phyloP scores from a whole-genome alignment of 1,284 basidiomycete genomes.

The Boletus smithii region DNA sequence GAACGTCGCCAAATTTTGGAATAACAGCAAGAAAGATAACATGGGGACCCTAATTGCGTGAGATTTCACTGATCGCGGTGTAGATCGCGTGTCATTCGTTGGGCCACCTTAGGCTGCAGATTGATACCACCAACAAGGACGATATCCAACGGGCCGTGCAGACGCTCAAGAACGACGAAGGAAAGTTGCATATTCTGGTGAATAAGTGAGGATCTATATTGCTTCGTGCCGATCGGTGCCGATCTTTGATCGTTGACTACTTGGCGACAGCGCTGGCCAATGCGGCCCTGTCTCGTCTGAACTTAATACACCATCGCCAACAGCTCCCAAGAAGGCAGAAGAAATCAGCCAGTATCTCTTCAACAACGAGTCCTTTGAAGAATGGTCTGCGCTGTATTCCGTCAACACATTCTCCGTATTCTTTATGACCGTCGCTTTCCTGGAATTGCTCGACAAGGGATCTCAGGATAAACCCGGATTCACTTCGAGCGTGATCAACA shows the following conservation, averaged over 20 bases:
- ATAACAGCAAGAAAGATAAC: constrained; percentile 35
- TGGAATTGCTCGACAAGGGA: constrained; percentile 70
- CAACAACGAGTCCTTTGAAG: constrained; percentile 58
- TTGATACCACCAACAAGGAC: constrained; percentile 69
- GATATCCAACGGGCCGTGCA: constrained; percentile 59
- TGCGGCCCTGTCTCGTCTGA: constrained; percentile 59
- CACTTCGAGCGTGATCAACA: constrained; percentile 68
- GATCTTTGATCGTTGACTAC: constrained; percentile 4
- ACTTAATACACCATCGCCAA: constrained; percentile 51
- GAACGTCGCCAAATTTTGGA: constrained; percentile 49
- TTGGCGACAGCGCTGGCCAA: constrained; percentile 60
- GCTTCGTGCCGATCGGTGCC: neutral
- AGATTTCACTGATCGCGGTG: constrained; percentile 26
- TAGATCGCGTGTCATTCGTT: neutral
- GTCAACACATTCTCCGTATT: constrained; percentile 71
- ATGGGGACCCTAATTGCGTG: constrained; percentile 58
- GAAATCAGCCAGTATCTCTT: constrained; percentile 65
- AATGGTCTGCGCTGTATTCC: constrained; percentile 57
- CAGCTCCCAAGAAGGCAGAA: constrained; percentile 58
- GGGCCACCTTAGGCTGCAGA: constrained; percentile 44
- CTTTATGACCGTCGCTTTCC: constrained; percentile 72
- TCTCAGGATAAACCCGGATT: constrained; percentile 54
- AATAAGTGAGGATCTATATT: constrained; percentile 60
- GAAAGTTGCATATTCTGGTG: constrained; percentile 72
- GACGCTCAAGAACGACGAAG: constrained; percentile 44